Base-by-base conservation (phyloP, 2,329 filamentous ascomycete species). In the Epichloe gansuensis region DNA sequence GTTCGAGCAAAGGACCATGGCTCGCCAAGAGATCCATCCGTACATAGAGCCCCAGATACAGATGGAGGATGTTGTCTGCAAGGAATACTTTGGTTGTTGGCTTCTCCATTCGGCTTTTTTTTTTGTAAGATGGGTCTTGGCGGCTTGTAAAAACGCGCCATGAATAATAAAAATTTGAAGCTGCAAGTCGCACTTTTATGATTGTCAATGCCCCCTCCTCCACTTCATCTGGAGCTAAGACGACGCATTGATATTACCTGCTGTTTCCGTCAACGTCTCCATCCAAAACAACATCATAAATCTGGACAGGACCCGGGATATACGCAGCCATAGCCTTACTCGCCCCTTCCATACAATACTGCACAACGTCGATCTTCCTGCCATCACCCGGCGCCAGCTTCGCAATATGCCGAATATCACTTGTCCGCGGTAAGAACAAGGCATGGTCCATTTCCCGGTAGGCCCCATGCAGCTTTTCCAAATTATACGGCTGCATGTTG, bases 281-380 rank as follows among this genome's bases (percentile, higher is more conserved):
- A 12, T 42, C 3, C 7, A 12, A 23, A 31, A 25, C 13, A 6
- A 25, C 9, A 38, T 54, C 9, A 34, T 34, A 31, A 21, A 17
- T 25, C 8, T 38, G 53, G 9, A 2, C 5, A 21, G 3, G 13
- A 60, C 4, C 67, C 4, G 78, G 78, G 23, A 83, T 70, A 60
- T 81, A 85, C 34, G 77, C 80, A n/a, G 82, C 80, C 66, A 85
- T 68, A 51, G 85, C 86, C 69, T 96, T 96, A 67, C 91, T 96
- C 6, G 87, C 87, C 12, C 90, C 89, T 60, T 86, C 77, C 72
- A 95, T 88, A 64, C 91, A 95, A 65, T 97, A 97, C 71, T 98
- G 93, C 48, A 88, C 81, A 28, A 91, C 83, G 45, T 85, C 81
- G 17, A 88, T 74, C 69, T 85, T 86, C 25, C 66, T 69, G 11